Conservation (phyloP, 345 rosid species). For the Acer saccharum region DNA sequence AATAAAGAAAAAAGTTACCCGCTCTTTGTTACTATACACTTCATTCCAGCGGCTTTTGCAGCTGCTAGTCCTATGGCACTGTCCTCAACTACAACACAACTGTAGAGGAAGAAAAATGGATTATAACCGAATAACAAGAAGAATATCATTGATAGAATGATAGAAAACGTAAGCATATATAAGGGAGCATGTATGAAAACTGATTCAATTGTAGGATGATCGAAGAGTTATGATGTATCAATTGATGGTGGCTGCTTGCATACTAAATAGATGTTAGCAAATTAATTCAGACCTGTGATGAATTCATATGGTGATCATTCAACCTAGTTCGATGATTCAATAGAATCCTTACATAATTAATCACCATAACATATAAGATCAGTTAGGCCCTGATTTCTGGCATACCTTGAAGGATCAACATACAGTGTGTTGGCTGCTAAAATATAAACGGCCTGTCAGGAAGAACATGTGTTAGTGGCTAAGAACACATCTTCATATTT, state of each 20-base stretch:
- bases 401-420: constrained; percentile 87
- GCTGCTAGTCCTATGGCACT: constrained; percentile 93
- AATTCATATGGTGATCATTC: not conserved
- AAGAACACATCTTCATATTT: constrained; percentile 1
- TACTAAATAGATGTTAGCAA: no score
- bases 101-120: constrained; percentile 35
- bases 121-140: not conserved
- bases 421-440: constrained; percentile 89
- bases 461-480: constrained; percentile 12
- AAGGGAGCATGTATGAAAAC: no score
- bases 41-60: constrained; percentile 96
- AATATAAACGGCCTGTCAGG: constrained; percentile 73
- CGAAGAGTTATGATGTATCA: not conserved
- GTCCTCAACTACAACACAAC: constrained; percentile 95
- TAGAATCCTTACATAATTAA: not conserved
- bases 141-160: not conserved
- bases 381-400: not conserved
- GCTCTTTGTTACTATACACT: constrained; percentile 83
- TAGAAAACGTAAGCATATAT: not conserved
- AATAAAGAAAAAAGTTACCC: no score
- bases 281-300: not conserved
- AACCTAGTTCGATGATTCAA: constrained; percentile 3
- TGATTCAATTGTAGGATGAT: not conserved
- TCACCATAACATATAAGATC: not conserved
- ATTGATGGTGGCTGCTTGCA: not conserved